Evolutionary conservation across 306 rosid genomes (phyloP), one percentile per base, ranked within the genome.

Genomic region (Cucurbita maxima): DNA sequence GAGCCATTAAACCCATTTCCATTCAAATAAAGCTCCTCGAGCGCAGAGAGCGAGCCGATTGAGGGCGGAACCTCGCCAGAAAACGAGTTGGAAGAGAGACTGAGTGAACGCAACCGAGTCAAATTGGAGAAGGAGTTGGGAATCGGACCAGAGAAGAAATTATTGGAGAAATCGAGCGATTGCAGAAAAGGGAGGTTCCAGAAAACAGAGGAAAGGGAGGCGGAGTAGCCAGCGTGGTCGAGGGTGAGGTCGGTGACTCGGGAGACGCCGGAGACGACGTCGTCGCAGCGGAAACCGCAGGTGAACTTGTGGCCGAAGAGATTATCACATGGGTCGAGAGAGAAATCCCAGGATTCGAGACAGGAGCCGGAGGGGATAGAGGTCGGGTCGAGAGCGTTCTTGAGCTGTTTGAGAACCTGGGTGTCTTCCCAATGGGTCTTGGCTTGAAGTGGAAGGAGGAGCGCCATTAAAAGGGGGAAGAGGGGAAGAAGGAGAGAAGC

Each of bases 151-250:
- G 90, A 79, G 78, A 94, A 89, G 86, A 58, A 80, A 77, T 94
- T 94, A 71, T 76, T 72, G 1, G 97, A 87, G 60, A 89, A 40
- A 52, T 94, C 98, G 2, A 90, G 87, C n/a, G 83, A 83, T 80
- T 94, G 62, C 5, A 90, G 78, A 76, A 79, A 87, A 12, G 96
- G 96, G n/a, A 87, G 87, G 83, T 80, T 78, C 86, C 85, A 86
- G 5, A 87, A 76, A 38, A 83, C 55, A 55, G 87, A 62, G 44
- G 88, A 14, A 60, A 90, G 78, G 0, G 88, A 75, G 1, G 85
- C 92, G 7, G 87, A 10, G 80, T 93, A 93, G 56, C 96, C 97
- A 0, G 96, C 94, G 19, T 89, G 94, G 83, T 93, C 97, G 48
- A 93, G 98, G 10, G 54, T 74, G 83, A 93, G 84, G 70, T 93